Conservation (phyloP, 176 grass and related monocot genomes). For the Oryza officinalis region DNA sequence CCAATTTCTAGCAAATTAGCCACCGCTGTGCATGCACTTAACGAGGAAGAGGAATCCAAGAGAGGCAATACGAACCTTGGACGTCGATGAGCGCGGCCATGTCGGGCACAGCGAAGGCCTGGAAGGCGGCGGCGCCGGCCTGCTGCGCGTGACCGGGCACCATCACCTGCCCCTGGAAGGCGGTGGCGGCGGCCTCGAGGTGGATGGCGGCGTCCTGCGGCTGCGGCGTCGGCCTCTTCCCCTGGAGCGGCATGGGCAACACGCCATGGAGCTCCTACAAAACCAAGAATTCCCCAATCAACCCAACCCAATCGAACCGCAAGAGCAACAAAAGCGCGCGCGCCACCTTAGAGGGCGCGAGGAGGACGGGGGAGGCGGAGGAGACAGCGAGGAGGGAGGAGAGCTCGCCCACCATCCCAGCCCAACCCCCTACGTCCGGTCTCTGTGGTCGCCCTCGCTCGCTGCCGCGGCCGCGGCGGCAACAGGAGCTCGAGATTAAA, state of each 20-base stretch:
- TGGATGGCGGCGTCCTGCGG: slow-evolving; percentile 41
- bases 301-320: background rate
- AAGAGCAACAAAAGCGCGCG: background rate
- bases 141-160: slow-evolving; percentile 30
- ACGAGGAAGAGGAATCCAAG: background rate
- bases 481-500: background rate
- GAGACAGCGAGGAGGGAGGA: slow-evolving; percentile 50
- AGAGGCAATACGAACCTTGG: slow-evolving; percentile 48
- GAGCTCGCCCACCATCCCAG: slow-evolving; percentile 45
- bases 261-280: slow-evolving; percentile 50
- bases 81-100: slow-evolving; percentile 53
- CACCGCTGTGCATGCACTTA: background rate
- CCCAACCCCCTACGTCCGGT: background rate
- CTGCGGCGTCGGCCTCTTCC: slow-evolving; percentile 40
- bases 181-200: slow-evolving; percentile 23
- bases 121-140: background rate
- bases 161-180: slow-evolving; percentile 32
- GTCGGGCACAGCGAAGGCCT: slow-evolving; percentile 36
- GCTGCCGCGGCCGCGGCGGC: background rate
- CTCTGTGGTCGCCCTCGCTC: too few relatives aligned
- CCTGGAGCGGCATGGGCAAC: slow-evolving; percentile 45
- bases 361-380: slow-evolving; percentile 42
- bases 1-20: background rate
- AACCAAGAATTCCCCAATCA: background rate
- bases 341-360: slow-evolving; percentile 40